Conservation (phyloP, 352 stramenopile genomes). For the Globisporangium abappressorium region DNA sequence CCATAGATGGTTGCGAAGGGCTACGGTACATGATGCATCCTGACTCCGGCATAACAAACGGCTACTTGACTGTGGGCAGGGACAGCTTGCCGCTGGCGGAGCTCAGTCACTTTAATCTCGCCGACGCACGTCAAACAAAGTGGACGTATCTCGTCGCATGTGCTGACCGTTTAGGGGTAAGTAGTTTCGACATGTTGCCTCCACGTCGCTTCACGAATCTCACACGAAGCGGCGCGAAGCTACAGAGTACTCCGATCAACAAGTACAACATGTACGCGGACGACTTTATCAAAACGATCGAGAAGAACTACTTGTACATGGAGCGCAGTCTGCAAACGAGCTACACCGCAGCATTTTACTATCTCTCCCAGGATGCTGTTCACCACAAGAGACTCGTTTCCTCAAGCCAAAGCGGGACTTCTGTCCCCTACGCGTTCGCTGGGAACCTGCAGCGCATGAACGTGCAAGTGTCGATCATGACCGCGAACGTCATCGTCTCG, state of each 20-base stretch:
- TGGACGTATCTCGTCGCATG: no score
- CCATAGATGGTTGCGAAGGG: neutral
- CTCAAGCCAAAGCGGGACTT: no score
- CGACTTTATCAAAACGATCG: conserved; percentile 13
- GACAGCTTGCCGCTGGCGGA: neutral
- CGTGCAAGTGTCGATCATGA: conserved; percentile 10
- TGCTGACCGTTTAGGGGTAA: no score
- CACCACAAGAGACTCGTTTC: neutral
- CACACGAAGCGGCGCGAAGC: neutral
- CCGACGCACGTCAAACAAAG: no score
- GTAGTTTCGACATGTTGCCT: conserved; percentile 2
- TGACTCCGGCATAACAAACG: conserved; percentile 9
- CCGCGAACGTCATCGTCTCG: conserved; percentile 8
- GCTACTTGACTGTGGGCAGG: neutral
- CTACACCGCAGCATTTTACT: conserved; percentile 36
- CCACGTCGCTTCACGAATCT: conserved; percentile 13
- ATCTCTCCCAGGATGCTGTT: conserved; percentile 33
- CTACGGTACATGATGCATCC: conserved; percentile 8
- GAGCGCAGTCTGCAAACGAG: conserved; percentile 31
- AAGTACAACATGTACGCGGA: conserved; percentile 11
- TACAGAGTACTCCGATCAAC: neutral
- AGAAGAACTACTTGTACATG: conserved; percentile 42
- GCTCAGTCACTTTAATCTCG: neutral
- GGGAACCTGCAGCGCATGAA: conserved; percentile 13
- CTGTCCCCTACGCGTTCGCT: neutral